Percentiles rank a stretch among this genome's conserved stretches.
Conservation (phyloP, 164 flowering plant species). For the Malania oleifera region DNA sequence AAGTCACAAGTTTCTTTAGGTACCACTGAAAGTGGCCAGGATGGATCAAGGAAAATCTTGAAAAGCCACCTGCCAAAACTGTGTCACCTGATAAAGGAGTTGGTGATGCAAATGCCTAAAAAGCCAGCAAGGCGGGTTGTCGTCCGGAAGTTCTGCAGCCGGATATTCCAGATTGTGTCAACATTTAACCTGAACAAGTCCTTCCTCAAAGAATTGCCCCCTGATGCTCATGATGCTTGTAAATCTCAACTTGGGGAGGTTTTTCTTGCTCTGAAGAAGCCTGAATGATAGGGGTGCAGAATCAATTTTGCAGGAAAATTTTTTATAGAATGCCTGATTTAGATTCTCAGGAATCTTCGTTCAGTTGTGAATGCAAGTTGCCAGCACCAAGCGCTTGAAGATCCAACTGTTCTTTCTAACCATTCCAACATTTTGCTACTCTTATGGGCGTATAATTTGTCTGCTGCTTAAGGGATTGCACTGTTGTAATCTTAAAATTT, state of each 20-base stretch:
- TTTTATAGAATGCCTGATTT: no score
- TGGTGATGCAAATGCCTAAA: slow-evolving; percentile 56
- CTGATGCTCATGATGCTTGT: slow-evolving; percentile 57
- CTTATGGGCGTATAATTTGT: not conserved
- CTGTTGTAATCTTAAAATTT: no score
- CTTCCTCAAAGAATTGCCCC: slow-evolving; percentile 47
- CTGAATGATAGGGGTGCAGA: not conserved
- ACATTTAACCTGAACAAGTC: slow-evolving; percentile 34
- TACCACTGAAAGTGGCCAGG: slow-evolving; percentile 20
- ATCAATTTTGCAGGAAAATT: not conserved
- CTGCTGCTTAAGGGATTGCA: no score
- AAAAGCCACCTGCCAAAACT: slow-evolving; percentile 38
- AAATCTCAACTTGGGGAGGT: slow-evolving; percentile 57
- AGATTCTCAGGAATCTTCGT: no score
- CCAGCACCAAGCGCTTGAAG: not conserved
- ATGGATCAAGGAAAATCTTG: slow-evolving; percentile 28
- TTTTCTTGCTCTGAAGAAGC: slow-evolving; percentile 46
- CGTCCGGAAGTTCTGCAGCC: slow-evolving; percentile 58
- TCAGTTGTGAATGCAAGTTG: not conserved
- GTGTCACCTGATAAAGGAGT: slow-evolving; percentile 37
- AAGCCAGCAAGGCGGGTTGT: slow-evolving; percentile 62
- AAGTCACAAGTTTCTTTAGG: slow-evolving; percentile 36
- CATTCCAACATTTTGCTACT: not conserved
- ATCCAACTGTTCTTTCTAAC: not conserved
- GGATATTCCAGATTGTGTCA: slow-evolving; percentile 45